These are phyloP conservation scores for Jamesozyma spencerorum DNA, from an alignment of 805 yeast genomes.

Conservation along the genomic window DNA sequence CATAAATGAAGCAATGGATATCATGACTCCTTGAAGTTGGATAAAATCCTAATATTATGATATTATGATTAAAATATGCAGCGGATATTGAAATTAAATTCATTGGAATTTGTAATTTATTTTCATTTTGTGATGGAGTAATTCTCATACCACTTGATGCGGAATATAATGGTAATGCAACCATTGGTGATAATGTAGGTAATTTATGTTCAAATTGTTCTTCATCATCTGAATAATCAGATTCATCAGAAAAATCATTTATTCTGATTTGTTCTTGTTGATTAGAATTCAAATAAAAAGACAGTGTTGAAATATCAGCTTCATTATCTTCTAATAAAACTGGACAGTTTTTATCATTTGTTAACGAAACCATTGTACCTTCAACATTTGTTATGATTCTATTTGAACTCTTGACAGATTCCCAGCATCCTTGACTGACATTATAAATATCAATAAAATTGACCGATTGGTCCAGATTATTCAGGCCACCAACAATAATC, in stretches of 20 bases:
- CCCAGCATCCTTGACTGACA: slow-evolving; percentile 26
- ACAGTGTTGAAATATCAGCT: slow-evolving; percentile 21
- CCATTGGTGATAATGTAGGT: slow-evolving; percentile 23
- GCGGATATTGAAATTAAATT: slow-evolving; percentile 48
- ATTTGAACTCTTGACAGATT: slow-evolving; percentile 9
- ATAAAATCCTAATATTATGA: slow-evolving; percentile 52
- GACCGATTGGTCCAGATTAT: slow-evolving; percentile 26
- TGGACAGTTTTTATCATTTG: slow-evolving; percentile 17
- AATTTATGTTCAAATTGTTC: not conserved
- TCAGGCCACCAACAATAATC: slow-evolving; percentile 28
- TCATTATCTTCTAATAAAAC: slow-evolving; percentile 20
- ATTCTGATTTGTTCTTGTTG: not conserved
- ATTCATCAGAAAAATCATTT: slow-evolving; percentile 3
- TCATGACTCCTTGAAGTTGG: slow-evolving; percentile 31
- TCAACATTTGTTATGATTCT: slow-evolving; percentile 18
- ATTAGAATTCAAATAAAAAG: slow-evolving; percentile 8
- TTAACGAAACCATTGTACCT: slow-evolving; percentile 14
- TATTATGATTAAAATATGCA: slow-evolving; percentile 56
- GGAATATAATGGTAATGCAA: slow-evolving; percentile 29
- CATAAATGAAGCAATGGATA: slow-evolving; percentile 27
- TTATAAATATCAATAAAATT: slow-evolving; percentile 26
- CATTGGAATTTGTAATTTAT: slow-evolving; percentile 20
- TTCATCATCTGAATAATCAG: not conserved
- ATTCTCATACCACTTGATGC: slow-evolving; percentile 28
- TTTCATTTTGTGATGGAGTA: slow-evolving; percentile 13